Evolutionary conservation across 1,284 basidiomycete species (phyloP).

Genomic region (Pisolithus thermaeus): DNA sequence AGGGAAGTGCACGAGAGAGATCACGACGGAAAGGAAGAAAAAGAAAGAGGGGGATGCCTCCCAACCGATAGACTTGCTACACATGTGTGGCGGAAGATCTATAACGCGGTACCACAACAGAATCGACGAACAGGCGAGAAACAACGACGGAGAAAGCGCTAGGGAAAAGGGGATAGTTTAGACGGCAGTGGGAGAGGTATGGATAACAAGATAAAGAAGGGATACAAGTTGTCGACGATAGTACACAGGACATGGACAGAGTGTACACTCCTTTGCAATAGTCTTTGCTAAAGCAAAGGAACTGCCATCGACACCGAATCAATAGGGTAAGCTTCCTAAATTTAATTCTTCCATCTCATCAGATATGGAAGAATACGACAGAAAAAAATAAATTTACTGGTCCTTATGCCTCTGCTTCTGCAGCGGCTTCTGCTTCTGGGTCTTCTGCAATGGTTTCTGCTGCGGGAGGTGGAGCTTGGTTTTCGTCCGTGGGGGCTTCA

Average conservation of each 20-base stretch:
- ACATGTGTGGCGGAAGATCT: slow-evolving; percentile 6
- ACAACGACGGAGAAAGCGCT: slow-evolving; percentile 13
- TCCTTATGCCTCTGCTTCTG: slow-evolving; percentile 32
- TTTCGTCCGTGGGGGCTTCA: slow-evolving; percentile 30
- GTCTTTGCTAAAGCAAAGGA: slow-evolving; percentile 11
- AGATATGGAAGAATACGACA: slow-evolving; percentile 1
- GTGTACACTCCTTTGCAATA: slow-evolving; percentile 30
- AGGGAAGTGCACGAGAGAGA: slow-evolving; percentile 6
- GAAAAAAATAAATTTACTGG: slow-evolving; percentile 14
- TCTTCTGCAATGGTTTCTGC: slow-evolving; percentile 49
- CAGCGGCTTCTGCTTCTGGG: slow-evolving; percentile 41
- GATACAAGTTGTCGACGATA: slow-evolving; percentile 26
- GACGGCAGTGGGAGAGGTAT: slow-evolving; percentile 14
- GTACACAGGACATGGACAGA: slow-evolving; percentile 16
- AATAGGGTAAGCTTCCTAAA: slow-evolving; percentile 9
- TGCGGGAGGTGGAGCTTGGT: slow-evolving; percentile 33
- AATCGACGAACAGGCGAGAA: slow-evolving; percentile 20
- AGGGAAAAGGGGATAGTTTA: slow-evolving; percentile 6
- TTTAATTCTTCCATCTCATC: slow-evolving; percentile 16
- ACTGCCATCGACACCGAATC: slow-evolving; percentile 12
- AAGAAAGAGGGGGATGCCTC: slow-evolving; percentile 12
- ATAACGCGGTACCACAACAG: slow-evolving; percentile 12
- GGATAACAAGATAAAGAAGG: slow-evolving; percentile 5
- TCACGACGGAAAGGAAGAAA: slow-evolving; percentile 3
- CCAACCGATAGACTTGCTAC: slow-evolving; percentile 9